Evolutionary conservation across 345 rosid species (phyloP).

Genomic region (Viola odorata): DNA sequence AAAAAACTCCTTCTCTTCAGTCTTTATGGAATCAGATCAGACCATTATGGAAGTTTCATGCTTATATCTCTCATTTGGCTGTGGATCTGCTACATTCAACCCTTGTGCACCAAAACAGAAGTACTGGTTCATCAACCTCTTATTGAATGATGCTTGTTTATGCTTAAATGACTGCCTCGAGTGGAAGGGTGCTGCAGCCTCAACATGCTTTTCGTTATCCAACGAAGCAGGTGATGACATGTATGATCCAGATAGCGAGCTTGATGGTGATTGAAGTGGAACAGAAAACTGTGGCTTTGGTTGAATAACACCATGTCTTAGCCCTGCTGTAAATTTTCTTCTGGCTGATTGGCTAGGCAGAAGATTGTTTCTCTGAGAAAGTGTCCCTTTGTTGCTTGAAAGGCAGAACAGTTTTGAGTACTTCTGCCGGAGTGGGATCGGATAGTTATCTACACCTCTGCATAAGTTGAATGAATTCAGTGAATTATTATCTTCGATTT

Average conservation of each 20-base stretch:
- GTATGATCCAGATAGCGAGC: slow-evolving; percentile 34
- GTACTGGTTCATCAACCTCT: slow-evolving; percentile 56
- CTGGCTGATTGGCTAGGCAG: slow-evolving; percentile 75
- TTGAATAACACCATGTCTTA: slow-evolving; percentile 72
- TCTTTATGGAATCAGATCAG: slow-evolving; percentile 10
- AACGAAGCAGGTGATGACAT: slow-evolving; percentile 31
- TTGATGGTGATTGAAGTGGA: slow-evolving; percentile 36
- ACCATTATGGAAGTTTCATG: slow-evolving; percentile 41
- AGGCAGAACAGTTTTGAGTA: slow-evolving; percentile 41
- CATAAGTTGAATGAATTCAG: slow-evolving; percentile 19
- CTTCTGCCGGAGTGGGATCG: slow-evolving; percentile 62
- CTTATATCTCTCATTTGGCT: slow-evolving; percentile 31
- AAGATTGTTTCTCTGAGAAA: slow-evolving; percentile 33
- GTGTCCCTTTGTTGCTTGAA: slow-evolving; percentile 36
- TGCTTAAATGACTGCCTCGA: slow-evolving; percentile 17
- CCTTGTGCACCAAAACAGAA: slow-evolving; percentile 67
- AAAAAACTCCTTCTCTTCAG: too few species aligned
- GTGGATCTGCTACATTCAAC: slow-evolving; percentile 40
- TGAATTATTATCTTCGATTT: slow-evolving; percentile 23
- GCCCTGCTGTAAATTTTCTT: slow-evolving; percentile 50
- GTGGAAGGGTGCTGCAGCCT: slow-evolving; percentile 4
- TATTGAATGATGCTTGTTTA: slow-evolving; percentile 38
- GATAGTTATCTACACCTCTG: slow-evolving; percentile 27
- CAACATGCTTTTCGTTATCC: slow-evolving; percentile 23
- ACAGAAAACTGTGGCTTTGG: slow-evolving; percentile 37